Conservation (phyloP, 2,329 filamentous ascomycete species). For the Neonectria hederae region DNA sequence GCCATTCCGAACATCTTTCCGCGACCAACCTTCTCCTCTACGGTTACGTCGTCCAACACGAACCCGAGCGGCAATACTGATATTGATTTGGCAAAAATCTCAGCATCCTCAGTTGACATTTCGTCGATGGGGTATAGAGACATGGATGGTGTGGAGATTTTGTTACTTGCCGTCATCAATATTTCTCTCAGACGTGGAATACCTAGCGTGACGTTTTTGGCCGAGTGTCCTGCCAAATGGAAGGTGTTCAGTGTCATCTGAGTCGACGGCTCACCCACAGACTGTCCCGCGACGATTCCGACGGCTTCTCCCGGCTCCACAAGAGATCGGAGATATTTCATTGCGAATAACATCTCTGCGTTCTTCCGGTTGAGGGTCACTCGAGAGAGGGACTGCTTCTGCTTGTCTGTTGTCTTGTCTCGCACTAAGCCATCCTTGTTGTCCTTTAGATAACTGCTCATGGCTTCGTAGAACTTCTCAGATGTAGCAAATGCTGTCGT, state of each 20-base stretch:
- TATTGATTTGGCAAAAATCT: constrained; percentile 90
- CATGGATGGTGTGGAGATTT: constrained; percentile 92
- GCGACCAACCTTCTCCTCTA: constrained; percentile 81
- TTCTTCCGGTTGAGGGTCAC: constrained; percentile 71
- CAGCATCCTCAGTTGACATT: constrained; percentile 72
- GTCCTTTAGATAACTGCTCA: constrained; percentile 79
- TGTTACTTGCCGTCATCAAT: constrained; percentile 92
- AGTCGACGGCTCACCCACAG: constrained; percentile 94
- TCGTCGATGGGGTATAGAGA: constrained; percentile 81
- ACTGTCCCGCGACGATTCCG: constrained; percentile 95
- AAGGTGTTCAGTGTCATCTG: constrained; percentile 99
- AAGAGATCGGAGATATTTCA: constrained; percentile 92
- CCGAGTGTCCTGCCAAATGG: constrained; percentile 97
- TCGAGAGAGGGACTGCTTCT: constrained; percentile 38
- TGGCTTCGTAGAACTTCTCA: constrained; percentile 80
- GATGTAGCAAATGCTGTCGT: constrained; percentile 87
- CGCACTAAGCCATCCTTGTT: constrained; percentile 72
- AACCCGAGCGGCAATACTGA: constrained; percentile 85
- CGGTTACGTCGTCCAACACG: constrained; percentile 81
- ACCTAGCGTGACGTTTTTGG: constrained; percentile 98
- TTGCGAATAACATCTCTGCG: constrained; percentile 84
- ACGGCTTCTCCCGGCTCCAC: constrained; percentile 97
- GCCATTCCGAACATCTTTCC: constrained; percentile 75
- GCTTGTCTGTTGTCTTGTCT: constrained; percentile 54
- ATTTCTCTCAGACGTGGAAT: constrained; percentile 97